Conservation (phyloP, 306 rosid species). For the Crotalaria pallida region DNA sequence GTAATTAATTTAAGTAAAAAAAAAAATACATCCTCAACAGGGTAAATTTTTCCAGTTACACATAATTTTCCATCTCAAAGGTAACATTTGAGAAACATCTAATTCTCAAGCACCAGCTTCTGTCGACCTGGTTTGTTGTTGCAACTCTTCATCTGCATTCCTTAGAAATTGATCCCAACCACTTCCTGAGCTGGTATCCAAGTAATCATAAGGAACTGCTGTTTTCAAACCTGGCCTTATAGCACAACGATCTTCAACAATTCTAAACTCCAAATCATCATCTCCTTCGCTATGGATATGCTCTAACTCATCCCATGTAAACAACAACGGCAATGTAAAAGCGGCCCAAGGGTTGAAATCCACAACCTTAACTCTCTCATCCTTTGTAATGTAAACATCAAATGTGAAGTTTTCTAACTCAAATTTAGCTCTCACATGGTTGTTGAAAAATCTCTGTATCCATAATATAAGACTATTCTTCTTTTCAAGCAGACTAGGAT, state of each 20-base stretch:
- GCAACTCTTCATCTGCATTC: slow-evolving; percentile 56
- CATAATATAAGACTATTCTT: slow-evolving; percentile 26
- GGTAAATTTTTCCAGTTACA: too few species aligned
- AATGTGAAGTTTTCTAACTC: slow-evolving; percentile 65
- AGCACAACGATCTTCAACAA: slow-evolving; percentile 60
- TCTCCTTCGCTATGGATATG: slow-evolving; percentile 20
- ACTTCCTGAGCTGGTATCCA: slow-evolving; percentile 68
- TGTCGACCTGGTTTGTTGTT: slow-evolving; percentile 35
- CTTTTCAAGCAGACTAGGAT: slow-evolving; percentile 49
- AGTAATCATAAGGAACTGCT: slow-evolving; percentile 74
- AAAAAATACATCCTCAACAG: too few species aligned
- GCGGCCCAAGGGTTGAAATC: slow-evolving; percentile 89
- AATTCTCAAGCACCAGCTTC: slow-evolving; percentile 51
- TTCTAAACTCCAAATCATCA: slow-evolving; percentile 51
- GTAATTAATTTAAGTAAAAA: too few species aligned
- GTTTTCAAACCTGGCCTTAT: slow-evolving; percentile 81
- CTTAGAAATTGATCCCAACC: slow-evolving; percentile 85
- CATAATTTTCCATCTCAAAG: too few species aligned
- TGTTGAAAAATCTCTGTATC: slow-evolving; percentile 42
- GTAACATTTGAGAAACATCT: too few species aligned
- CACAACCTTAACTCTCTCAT: slow-evolving; percentile 52
- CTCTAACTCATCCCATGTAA: slow-evolving; percentile 70
- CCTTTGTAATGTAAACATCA: slow-evolving; percentile 55
- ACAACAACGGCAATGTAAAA: slow-evolving; percentile 63
- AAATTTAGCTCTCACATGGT: slow-evolving; percentile 33